Evolutionary conservation across 805 yeast species (phyloP), one percentile per base, ranked within the genome.

Genomic region (Starmerella khaoyaiensis): DNA sequence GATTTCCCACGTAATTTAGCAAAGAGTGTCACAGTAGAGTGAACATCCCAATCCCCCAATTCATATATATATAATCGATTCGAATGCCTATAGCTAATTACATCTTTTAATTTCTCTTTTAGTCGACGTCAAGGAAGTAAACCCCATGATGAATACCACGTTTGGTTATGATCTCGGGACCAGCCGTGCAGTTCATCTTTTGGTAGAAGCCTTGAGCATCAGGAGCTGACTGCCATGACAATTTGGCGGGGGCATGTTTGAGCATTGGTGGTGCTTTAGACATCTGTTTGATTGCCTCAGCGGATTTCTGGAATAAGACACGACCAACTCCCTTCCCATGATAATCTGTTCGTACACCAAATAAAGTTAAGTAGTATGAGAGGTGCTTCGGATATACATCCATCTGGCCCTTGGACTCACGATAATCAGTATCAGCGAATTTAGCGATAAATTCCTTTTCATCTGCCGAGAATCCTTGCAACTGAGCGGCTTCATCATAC

Each of bases 1-100:
- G 99, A 90, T 61, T 87, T 87, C 76, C 99, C 99, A 49, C 76
- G 98, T 65, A 90, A 90, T 67, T 72, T 90, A 64, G 99, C 99
- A 46, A 90, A 90, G 68, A 79, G 94, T 35, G 99, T 90, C 40
- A 90, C 99, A 33, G 98, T 90, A 46, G 97, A 84, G 66, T 86
- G 67, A 57, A 35, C 26, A 16, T 23, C 10, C 24, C 10, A 5
- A 18, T 7, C 7, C 7, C 18, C 5, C 20, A 16, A 26, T 6
- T n/a, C 14, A 35, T 10, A 5, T 4, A 8, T 15, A 16, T 5
- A 22, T 7, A 24, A 4, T 9, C 15, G 25, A 18, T 25, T 23
- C 5, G 12, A 24, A 25, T 14, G n/a, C 10, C 12, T 20, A 21
- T 6, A 16, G 38, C 6, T 20, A 18, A 16, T n/a, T n/a, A n/a